A percentile compares a stretch with the other conserved stretches of the same genome.
Evolutionary conservation across 2,329 filamentous ascomycete genomes (phyloP).

Genomic region (Waltergamsia citrina): DNA sequence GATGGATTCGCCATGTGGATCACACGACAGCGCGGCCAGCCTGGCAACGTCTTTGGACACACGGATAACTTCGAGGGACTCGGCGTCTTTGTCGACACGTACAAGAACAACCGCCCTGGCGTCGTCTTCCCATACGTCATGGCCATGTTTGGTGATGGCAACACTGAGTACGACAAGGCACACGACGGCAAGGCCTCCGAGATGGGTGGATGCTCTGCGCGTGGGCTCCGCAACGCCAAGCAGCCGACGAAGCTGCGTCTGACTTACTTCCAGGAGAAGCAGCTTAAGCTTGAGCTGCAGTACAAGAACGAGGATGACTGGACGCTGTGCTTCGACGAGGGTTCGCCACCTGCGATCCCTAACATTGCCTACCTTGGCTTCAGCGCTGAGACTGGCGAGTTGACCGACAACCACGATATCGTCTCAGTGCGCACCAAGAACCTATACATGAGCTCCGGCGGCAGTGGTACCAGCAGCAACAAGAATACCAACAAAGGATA

Average conservation of each 20-base stretch:
- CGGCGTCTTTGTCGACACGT: conserved; percentile 94
- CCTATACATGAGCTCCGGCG: conserved; percentile 58
- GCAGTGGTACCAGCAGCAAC: conserved; percentile 25
- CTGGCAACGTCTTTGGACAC: conserved; percentile 80
- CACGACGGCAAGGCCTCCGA: conserved; percentile 93
- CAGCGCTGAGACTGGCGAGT: conserved; percentile 86
- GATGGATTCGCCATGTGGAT: conserved; percentile 98
- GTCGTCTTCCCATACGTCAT: conserved; percentile 96
- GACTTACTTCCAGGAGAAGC: conserved; percentile 96
- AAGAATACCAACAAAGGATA: conserved; percentile 20
- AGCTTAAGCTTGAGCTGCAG: conserved; percentile 80
- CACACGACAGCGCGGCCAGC: conserved; percentile 78
- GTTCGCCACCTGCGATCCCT: conserved; percentile 66
- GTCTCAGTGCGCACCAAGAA: conserved; percentile 80
- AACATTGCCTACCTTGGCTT: conserved; percentile 66
- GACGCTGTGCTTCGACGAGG: conserved; percentile 78
- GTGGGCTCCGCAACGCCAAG: conserved; percentile 73
- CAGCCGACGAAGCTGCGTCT: conserved; percentile 78
- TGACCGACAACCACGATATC: conserved; percentile 97
- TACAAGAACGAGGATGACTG: conserved; percentile 89
- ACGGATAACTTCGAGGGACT: conserved; percentile 87
- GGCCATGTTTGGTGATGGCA: conserved; percentile 93
- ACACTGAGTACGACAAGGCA: conserved; percentile 82
- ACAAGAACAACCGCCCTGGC: conserved; percentile 98
- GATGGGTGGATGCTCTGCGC: conserved; percentile 87